Base-by-base conservation (phyloP, 495 filamentous ascomycete species). In the Annulohypoxylon moriforme region DNA sequence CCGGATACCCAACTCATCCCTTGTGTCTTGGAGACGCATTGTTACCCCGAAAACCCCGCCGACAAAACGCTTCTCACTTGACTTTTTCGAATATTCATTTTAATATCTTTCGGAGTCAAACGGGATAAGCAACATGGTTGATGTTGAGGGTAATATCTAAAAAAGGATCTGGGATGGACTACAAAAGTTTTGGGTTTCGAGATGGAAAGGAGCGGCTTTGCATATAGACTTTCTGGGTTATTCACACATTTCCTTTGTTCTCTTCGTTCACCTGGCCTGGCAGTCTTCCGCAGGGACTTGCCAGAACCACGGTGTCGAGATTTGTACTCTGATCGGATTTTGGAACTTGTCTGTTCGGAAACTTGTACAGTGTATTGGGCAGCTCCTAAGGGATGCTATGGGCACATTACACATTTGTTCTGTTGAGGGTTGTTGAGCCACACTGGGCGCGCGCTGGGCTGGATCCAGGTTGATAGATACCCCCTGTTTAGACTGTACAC, bases 391-490 rank as follows among this genome's bases (percentile, higher is more conserved):
- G 64, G 67, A 74, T 71, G 72, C 60, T 68, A 64, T 57, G 69
- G 65, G 60, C 67, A 69, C 59, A 69, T 62, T 64, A 76, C 68
- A 69, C 70, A 62, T 74, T 75, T 68, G 69, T 66, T 68, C 68
- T 65, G 66, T 77, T 70, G 69, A 75, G 72, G 72, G 74, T 75
- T 73, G 71, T 74, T 75, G 52, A 75, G 72, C 73, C 73, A 68
- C 64, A 64, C 67, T 72, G 75, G 68, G 76, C 73, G 76, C 74
- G 71, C 69, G 74, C 80, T 82, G 79, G 82, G 72, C 82, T 83
- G 82, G 82, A 74, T 78, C 81, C 81, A 80, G 78, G 76, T 81
- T 72, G 71, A 78, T 81, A 81, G 79, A 84, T 81, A 82, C 80
- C 75, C 75, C 72, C 73, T 66, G 64, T 77, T 83, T 82, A 81